These are phyloP conservation scores for Trypethelium eluteriae DNA, from an alignment of 495 filamentous ascomycete genomes.

Conservation along the genomic window DNA sequence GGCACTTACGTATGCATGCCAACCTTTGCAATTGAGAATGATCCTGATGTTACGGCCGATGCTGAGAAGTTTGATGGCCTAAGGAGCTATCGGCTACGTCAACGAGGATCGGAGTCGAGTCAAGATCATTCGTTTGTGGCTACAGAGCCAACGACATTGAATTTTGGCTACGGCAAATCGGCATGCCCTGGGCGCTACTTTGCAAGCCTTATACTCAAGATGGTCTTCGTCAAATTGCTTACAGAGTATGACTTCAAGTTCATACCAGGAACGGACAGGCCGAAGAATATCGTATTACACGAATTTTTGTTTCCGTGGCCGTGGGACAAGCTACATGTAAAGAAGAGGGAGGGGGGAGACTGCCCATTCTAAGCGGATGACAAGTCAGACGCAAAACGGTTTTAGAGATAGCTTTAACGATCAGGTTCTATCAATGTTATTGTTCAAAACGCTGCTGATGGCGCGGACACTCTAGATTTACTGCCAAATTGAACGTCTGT, in stretches of 20 bases:
- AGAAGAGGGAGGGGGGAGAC: no score
- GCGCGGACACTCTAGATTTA: no score
- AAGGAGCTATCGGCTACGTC: slow-evolving; percentile 18
- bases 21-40: slow-evolving; percentile 21
- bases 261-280: slow-evolving; percentile 8
- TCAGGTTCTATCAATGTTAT: no score
- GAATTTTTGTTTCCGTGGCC: slow-evolving; percentile 22
- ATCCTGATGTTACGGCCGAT: slow-evolving; percentile 18
- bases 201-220: slow-evolving; percentile 22
- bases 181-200: slow-evolving; percentile 29
- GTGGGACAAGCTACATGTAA: no score
- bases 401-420: no score
- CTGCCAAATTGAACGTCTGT: no score
- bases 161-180: slow-evolving; percentile 27
- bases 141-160: slow-evolving; percentile 10
- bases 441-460: no score
- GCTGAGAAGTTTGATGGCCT: slow-evolving; percentile 25
- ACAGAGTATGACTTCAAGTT: slow-evolving; percentile 22
- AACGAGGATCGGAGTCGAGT: slow-evolving; percentile 11
- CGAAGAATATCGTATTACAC: slow-evolving; percentile 13
- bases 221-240: slow-evolving; percentile 14
- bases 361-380: no score
- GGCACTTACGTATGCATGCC: slow-evolving; percentile 30
- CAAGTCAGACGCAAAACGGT: no score
- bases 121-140: slow-evolving; percentile 17